A percentile compares a stretch with the other conserved stretches of the same genome.
phyloP scores from a whole-genome alignment of 2,329 filamentous ascomycete species.

The Cordyceps tenuipes region DNA sequence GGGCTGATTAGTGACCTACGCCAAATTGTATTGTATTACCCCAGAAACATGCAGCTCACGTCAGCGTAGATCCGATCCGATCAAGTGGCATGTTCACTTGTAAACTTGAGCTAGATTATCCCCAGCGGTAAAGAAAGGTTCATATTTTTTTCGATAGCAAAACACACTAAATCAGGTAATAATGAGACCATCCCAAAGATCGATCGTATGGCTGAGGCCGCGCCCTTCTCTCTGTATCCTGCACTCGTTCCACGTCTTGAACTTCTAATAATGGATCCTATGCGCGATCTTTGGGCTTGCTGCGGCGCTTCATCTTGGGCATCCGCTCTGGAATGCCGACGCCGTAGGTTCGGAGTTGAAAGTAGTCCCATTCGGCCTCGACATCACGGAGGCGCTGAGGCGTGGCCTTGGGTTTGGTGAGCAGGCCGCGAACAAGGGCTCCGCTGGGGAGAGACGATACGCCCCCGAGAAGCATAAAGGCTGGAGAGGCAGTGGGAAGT shows the following conservation, averaged over 20 bases:
- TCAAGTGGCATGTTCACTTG: background rate
- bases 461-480: slow-evolving; percentile 17
- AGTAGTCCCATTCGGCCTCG: slow-evolving; percentile 8
- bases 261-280: background rate
- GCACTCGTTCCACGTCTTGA: background rate
- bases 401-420: slow-evolving; percentile 6
- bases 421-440: slow-evolving; percentile 15
- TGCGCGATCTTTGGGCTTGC: background rate
- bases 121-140: too few relatives aligned
- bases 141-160: too few relatives aligned
- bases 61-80: background rate
- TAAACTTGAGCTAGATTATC: too few relatives aligned
- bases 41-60: slow-evolving; percentile 2
- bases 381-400: slow-evolving; percentile 1
- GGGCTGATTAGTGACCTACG: background rate
- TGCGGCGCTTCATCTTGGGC: slow-evolving; percentile 3
- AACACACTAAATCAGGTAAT: background rate
- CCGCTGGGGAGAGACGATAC: slow-evolving; percentile 17
- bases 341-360: slow-evolving; percentile 3
- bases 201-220: background rate
- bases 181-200: background rate
- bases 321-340: slow-evolving; percentile 2
- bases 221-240: background rate
- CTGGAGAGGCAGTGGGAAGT: slow-evolving; percentile 13
- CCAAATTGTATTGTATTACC: slow-evolving; percentile 7